These are phyloP conservation scores for Pseudogymnoascus sp. DNA, from an alignment of 2,329 filamentous ascomycete species.

Conservation along the genomic window DNA sequence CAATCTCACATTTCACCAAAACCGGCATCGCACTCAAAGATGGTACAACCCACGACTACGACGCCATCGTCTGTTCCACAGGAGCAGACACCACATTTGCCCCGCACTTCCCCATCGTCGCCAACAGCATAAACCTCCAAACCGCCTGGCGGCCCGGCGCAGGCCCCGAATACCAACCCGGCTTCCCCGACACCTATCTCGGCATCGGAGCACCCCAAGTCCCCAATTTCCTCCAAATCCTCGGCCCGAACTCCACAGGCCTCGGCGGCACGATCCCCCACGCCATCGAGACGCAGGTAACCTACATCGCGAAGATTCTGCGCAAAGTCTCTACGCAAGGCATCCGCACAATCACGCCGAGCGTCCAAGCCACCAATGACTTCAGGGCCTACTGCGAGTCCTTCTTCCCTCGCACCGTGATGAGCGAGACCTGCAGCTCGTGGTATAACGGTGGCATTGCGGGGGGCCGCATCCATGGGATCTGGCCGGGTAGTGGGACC, in stretches of 20 bases:
- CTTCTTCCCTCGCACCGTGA: slow-evolving; percentile 44
- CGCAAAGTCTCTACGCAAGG: slow-evolving; percentile 58
- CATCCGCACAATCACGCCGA: slow-evolving; percentile 51
- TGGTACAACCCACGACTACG: slow-evolving; percentile 19
- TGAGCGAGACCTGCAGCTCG: slow-evolving; percentile 54
- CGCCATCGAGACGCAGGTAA: slow-evolving; percentile 53
- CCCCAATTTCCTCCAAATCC: slow-evolving; percentile 10
- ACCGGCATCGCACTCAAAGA: slow-evolving; percentile 25
- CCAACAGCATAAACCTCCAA: slow-evolving; percentile 9
- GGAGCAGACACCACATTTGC: slow-evolving; percentile 15
- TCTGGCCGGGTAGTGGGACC: slow-evolving; percentile 59
- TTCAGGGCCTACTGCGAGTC: slow-evolving; percentile 51
- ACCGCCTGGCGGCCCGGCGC: slow-evolving; percentile 45
- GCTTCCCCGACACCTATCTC: slow-evolving; percentile 19
- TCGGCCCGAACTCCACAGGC: slow-evolving; percentile 30
- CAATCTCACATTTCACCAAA: slow-evolving; percentile 27
- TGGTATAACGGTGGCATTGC: slow-evolving; percentile 62
- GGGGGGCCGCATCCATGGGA: slow-evolving; percentile 53
- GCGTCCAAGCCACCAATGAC: slow-evolving; percentile 49
- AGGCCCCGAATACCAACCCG: slow-evolving; percentile 17
- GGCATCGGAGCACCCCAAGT: slow-evolving; percentile 8
- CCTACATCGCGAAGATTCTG: slow-evolving; percentile 56
- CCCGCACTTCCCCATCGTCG: slow-evolving; percentile 8
- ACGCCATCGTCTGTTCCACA: slow-evolving; percentile 26
- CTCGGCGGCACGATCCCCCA: slow-evolving; percentile 58